Percentiles rank a stretch among this genome's conserved stretches.
Conservation (phyloP, 2,329 filamentous ascomycete genomes). For the Sordariomycetes sp. region DNA sequence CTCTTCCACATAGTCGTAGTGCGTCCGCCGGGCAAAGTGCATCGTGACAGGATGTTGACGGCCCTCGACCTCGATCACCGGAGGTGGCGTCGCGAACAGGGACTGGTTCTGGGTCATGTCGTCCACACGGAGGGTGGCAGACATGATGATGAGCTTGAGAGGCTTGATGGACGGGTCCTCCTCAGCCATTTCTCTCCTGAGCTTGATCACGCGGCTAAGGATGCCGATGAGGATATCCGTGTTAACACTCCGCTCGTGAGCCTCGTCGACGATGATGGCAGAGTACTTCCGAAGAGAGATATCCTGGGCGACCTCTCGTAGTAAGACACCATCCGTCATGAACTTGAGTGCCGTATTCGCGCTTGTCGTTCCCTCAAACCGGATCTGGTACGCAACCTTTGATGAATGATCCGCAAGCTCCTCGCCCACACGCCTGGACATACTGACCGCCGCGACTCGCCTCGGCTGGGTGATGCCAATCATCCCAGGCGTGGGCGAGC, state of each 20-base stretch:
- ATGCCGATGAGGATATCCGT: slow-evolving; percentile 98
- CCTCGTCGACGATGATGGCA: slow-evolving; percentile 88
- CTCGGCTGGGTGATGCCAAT: slow-evolving; percentile 92
- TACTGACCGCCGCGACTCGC: slow-evolving; percentile 89
- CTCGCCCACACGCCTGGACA: slow-evolving; percentile 81
- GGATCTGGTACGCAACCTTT: slow-evolving; percentile 82
- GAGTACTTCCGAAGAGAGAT: slow-evolving; percentile 84
- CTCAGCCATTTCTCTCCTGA: slow-evolving; percentile 60
- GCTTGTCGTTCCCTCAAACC: slow-evolving; percentile 77
- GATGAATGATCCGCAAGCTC: slow-evolving; percentile 70
- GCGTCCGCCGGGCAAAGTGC: slow-evolving; percentile 76
- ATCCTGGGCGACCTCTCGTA: slow-evolving; percentile 84
- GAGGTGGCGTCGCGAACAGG: slow-evolving; percentile 67
- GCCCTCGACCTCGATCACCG: slow-evolving; percentile 80
- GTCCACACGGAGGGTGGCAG: slow-evolving; percentile 79
- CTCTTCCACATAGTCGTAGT: slow-evolving; percentile 82
- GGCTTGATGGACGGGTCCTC: slow-evolving; percentile 62
- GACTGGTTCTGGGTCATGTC: slow-evolving; percentile 78
- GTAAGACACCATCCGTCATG: slow-evolving; percentile 94
- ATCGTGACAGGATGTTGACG: slow-evolving; percentile 81
- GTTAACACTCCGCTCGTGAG: slow-evolving; percentile 93
- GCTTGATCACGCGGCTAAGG: slow-evolving; percentile 80
- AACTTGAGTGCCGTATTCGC: slow-evolving; percentile 87
- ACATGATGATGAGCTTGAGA: slow-evolving; percentile 95
- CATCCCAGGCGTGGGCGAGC: slow-evolving; percentile 74